Conservation (phyloP, 495 filamentous ascomycete species). For the Neurospora hispaniola region DNA sequence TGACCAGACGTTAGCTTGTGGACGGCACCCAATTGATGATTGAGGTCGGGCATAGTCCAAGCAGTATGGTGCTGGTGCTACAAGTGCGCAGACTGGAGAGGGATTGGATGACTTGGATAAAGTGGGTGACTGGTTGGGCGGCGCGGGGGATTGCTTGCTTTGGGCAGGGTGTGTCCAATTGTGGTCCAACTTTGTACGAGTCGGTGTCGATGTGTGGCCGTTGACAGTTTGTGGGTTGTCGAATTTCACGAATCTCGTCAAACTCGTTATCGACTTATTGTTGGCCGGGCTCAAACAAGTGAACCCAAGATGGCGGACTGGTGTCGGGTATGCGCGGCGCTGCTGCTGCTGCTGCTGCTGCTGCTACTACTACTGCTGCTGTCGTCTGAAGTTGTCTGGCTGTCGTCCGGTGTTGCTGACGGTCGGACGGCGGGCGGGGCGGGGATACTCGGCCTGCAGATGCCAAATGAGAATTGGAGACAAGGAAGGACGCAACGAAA, state of each 20-base stretch:
- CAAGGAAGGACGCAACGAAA: background rate
- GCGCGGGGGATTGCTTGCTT: background rate
- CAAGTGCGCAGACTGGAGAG: background rate
- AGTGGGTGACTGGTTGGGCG: background rate
- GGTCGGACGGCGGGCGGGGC: background rate
- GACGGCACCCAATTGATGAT: background rate
- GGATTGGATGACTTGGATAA: background rate
- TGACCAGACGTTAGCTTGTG: background rate
- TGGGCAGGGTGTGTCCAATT: background rate
- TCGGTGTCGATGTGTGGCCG: background rate
- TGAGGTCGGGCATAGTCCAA: background rate
- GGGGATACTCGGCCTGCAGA: background rate
- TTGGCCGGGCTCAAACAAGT: background rate
- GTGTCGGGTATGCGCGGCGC: background rate
- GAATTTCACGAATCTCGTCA: background rate
- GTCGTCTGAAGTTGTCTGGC: conserved; percentile 15
- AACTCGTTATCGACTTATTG: background rate
- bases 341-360: background rate
- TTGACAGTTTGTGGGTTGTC: background rate
- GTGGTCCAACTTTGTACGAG: background rate
- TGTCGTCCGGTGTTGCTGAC: background rate
- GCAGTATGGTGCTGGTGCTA: background rate
- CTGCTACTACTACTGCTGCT: background rate
- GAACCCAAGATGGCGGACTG: background rate
- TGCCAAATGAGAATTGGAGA: background rate